A percentile compares a stretch with the other conserved stretches of the same genome.
phyloP scores from a whole-genome alignment of 352 stramenopile species.

The Phytophthora sansomeana region DNA sequence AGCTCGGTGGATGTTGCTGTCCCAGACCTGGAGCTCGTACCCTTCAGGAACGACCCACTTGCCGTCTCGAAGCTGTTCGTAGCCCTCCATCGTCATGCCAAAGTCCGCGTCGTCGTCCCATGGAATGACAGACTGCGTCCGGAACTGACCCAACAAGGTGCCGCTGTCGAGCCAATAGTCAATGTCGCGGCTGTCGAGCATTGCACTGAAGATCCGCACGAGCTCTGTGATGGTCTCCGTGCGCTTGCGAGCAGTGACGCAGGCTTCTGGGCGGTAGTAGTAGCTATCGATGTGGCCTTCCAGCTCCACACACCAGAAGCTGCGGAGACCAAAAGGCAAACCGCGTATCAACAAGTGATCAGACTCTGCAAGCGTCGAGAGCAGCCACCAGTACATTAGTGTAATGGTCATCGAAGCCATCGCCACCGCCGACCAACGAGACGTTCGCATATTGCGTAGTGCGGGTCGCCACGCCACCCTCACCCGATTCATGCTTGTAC shows the following conservation, averaged over 20 bases:
- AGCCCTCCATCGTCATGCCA: constrained; percentile 54
- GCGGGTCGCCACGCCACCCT: constrained; percentile 3
- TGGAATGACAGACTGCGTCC: constrained; percentile 54
- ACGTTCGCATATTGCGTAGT: constrained; percentile 6
- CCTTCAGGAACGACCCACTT: constrained; percentile 32
- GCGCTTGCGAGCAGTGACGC: constrained; percentile 48
- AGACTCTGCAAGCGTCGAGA: constrained; percentile 32
- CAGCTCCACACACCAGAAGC: constrained; percentile 43
- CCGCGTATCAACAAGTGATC: constrained; percentile 26
- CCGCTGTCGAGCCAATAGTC: constrained; percentile 79
- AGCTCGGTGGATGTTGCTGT: constrained; percentile 45
- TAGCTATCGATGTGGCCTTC: constrained; percentile 51
- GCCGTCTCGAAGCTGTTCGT: constrained; percentile 44
- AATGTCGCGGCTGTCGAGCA: constrained; percentile 51
- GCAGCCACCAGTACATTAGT: constrained; percentile 23
- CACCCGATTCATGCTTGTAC: neutral
- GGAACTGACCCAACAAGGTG: constrained; percentile 64
- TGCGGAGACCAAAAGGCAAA: constrained; percentile 18
- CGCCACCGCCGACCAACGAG: constrained; percentile 10
- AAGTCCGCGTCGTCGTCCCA: constrained; percentile 69
- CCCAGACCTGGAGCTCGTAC: constrained; percentile 62
- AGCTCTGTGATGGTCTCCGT: constrained; percentile 48
- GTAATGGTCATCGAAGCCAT: constrained; percentile 14
- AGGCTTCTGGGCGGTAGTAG: constrained; percentile 45
- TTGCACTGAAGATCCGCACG: constrained; percentile 46